A percentile compares a stretch with the other conserved stretches of the same genome.
Conservation (phyloP, 179 eudicot species). For the Heliamphora pulchella region DNA sequence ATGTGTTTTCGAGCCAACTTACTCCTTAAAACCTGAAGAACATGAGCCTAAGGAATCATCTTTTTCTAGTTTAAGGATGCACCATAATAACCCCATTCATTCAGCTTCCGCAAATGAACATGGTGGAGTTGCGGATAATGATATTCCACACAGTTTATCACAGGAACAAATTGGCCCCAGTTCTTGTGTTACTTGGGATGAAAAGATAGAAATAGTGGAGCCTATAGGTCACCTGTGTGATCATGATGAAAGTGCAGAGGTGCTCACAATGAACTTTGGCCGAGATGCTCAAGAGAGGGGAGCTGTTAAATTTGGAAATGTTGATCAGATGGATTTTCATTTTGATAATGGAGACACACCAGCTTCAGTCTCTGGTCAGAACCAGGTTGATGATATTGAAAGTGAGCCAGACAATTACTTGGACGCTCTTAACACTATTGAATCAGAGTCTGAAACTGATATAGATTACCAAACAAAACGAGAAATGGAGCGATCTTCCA, state of each 20-base stretch:
- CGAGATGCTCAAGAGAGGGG: constrained; percentile 25
- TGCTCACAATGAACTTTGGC: constrained; percentile 19
- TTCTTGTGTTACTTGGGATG: constrained; percentile 68
- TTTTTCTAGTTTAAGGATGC: constrained; percentile 28
- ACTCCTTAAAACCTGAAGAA: constrained; percentile 36
- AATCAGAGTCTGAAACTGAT: constrained; percentile 83
- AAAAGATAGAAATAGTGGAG: constrained; percentile 53
- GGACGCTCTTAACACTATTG: constrained; percentile 89
- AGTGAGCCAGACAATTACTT: constrained; percentile 76
- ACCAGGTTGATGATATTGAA: constrained; percentile 55
- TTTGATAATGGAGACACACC: constrained; percentile 25
- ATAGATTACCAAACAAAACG: constrained; percentile 44
- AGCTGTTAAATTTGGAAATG: constrained; percentile 20
- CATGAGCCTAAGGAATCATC: constrained; percentile 29
- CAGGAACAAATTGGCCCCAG: constrained; percentile 32
- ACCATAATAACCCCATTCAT: constrained; percentile 26
- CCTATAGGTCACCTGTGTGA: constrained; percentile 21
- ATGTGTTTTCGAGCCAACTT: constrained; percentile 47
- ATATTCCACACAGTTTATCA: constrained; percentile 19
- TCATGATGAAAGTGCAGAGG: constrained; percentile 29
- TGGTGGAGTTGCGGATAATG: constrained; percentile 23
- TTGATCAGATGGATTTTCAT: constrained; percentile 25
- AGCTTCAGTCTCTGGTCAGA: constrained; percentile 23
- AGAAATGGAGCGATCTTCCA: constrained; percentile 23
- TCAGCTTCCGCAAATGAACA: constrained; percentile 37